Base-by-base conservation (phyloP, 345 rosid genomes). In the Erucastrum elatum region DNA sequence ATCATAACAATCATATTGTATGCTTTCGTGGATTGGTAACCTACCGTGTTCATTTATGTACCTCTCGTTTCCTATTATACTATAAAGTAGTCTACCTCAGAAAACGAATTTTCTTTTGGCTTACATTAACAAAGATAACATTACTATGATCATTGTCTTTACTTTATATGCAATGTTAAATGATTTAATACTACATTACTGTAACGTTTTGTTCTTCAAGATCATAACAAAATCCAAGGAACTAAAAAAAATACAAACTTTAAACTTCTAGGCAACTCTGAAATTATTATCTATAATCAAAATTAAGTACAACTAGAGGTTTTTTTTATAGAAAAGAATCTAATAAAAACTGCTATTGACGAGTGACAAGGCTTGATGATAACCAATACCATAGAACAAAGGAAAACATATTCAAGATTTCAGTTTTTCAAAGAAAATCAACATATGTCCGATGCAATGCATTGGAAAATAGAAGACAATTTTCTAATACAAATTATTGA, bases 371-470 rank as follows among this genome's bases (percentile, higher is more conserved):
- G 26, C 35, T 74, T 64, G 37, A 34, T 74, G 13, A 21, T 21
- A 21, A 21, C 21, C 21, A 21, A 21, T 21, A 67, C 68, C 25
- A 12, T 67, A 39, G 33, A 60, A 59, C 12, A 1, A 30, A 41
- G 46, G 8, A 30, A 59, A 29, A 16, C 30, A 39, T 2, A 68
- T 60, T 60, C 16, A 68, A 68, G 17, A 33, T 59, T 60, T 61
- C 35, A 46, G 55, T 34, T 64, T 70, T 67, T 15, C 1, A 62
- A 59, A 9, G 67, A 72, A 69, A 29, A 81, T 80, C 70, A 58
- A 70, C 67, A 55, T 35, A 68, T 68, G 70, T 76, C 53, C 64
- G 64, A 69, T 70, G 70, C 80, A 70, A 49, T 69, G 75, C 75
- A 77, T 37, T 30, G 76, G 65, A 15, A 71, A 64, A 53, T 37